Conservation (phyloP, 805 yeast species). For the Nakazawaea holstii region DNA sequence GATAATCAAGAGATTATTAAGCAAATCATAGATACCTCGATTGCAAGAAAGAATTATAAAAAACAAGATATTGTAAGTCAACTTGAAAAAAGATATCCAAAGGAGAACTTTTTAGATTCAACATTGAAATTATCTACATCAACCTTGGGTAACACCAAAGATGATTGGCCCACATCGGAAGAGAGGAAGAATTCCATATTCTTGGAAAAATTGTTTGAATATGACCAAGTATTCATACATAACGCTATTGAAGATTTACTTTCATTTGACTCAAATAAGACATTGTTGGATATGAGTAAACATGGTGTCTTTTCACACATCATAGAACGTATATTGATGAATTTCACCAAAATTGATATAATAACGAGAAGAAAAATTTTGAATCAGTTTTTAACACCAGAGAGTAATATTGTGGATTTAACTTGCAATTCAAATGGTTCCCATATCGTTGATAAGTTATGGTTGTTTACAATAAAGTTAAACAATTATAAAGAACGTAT, state of each 20-base stretch:
- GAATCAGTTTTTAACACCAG: conserved; percentile 50
- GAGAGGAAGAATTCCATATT: conserved; percentile 78
- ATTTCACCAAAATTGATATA: conserved; percentile 36
- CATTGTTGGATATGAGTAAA: conserved; percentile 66
- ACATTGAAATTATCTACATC: conserved; percentile 60
- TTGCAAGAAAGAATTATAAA: conserved; percentile 48
- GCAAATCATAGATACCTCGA: conserved; percentile 62
- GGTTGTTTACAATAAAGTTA: conserved; percentile 73
- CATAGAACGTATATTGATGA: conserved; percentile 58
- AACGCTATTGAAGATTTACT: conserved; percentile 57
- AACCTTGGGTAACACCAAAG: conserved; percentile 75
- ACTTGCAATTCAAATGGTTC: conserved; percentile 89
- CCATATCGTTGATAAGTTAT: conserved; percentile 78
- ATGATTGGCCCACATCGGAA: conserved; percentile 90
- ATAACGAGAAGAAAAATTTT: conserved; percentile 64
- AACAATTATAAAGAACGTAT: conserved; percentile 84
- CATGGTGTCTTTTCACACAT: conserved; percentile 93
- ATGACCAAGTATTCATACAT: conserved; percentile 54
- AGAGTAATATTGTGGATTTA: conserved; percentile 38
- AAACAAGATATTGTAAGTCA: conserved; percentile 53
- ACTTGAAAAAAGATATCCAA: conserved; percentile 26
- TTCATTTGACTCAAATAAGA: conserved; percentile 44
- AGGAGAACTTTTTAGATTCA: conserved; percentile 51
- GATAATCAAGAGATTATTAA: conserved; percentile 69
- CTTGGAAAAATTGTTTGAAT: conserved; percentile 65